These are phyloP conservation scores for Paramecium tetraurelia DNA, from an alignment of 73 alveolate genomes.

Conservation along the genomic window DNA sequence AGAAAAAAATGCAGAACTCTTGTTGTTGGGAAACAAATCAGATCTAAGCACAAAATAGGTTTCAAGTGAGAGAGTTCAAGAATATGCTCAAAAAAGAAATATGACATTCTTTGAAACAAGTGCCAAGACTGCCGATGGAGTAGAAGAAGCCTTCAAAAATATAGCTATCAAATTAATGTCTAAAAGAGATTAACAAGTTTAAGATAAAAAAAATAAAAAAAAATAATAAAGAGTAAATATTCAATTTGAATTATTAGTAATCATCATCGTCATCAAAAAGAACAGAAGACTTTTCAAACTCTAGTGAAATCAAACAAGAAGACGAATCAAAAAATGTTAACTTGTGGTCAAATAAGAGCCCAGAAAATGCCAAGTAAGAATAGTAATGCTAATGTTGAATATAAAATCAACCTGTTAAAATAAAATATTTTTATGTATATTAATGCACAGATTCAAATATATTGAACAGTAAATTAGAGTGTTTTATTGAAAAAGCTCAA, in stretches of 20 bases:
- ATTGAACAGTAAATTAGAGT: not conserved
- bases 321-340: not conserved
- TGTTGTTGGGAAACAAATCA: conserved; percentile 52
- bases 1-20: conserved; percentile 49
- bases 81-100: conserved; percentile 52
- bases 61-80: conserved; percentile 27
- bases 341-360: not conserved
- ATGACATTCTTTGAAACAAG: conserved; percentile 58
- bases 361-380: not conserved
- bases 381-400: not conserved
- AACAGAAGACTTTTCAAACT: not conserved
- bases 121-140: conserved; percentile 57
- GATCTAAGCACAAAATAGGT: conserved; percentile 33
- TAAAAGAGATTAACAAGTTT: conserved; percentile 25
- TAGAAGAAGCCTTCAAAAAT: conserved; percentile 54
- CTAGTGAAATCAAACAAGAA: not conserved
- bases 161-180: conserved; percentile 49
- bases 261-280: not conserved
- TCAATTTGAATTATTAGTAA: not conserved
- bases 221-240: not conserved
- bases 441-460: too few species aligned
- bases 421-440: not conserved
- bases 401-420: not conserved
- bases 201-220: conserved; percentile 1
- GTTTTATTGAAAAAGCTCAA: not conserved